Conservation (phyloP, 1,139 yeast genomes). For the Kazachstania sp. region DNA sequence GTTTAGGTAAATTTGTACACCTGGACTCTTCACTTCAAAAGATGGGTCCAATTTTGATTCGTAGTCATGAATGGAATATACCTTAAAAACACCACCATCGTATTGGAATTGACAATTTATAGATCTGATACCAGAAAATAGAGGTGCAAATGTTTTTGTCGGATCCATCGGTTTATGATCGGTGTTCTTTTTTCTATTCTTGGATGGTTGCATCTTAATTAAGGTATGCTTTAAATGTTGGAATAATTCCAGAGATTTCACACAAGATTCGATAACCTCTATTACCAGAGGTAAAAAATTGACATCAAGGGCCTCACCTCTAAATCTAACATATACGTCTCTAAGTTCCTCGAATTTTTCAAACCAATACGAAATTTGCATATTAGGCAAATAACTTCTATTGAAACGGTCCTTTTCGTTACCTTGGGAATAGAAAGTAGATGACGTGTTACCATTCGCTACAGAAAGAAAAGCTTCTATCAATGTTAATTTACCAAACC, state of each 20-base stretch:
- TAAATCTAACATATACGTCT: slow-evolving; percentile 39
- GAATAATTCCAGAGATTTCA: slow-evolving; percentile 39
- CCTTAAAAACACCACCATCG: slow-evolving; percentile 59
- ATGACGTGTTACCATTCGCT: slow-evolving; percentile 51
- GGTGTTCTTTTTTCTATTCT: slow-evolving; percentile 2
- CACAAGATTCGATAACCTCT: slow-evolving; percentile 38
- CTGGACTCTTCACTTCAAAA: slow-evolving; percentile 66
- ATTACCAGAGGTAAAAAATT: slow-evolving; percentile 49
- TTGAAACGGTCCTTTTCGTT: slow-evolving; percentile 43
- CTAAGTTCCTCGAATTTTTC: slow-evolving; percentile 31
- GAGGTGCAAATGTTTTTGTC: slow-evolving; percentile 22
- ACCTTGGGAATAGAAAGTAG: slow-evolving; percentile 43
- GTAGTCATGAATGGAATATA: slow-evolving; percentile 37
- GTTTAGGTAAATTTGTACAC: slow-evolving; percentile 49
- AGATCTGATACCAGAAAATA: slow-evolving; percentile 33
- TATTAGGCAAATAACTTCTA: slow-evolving; percentile 58
- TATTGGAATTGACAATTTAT: slow-evolving; percentile 48
- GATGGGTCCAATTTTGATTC: slow-evolving; percentile 45
- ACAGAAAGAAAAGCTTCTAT: slow-evolving; percentile 57
- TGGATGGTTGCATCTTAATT: slow-evolving; percentile 6
- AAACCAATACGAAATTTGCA: slow-evolving; percentile 51
- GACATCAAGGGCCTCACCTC: slow-evolving; percentile 64
- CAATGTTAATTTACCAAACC: slow-evolving; percentile 57
- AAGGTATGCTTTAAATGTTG: slow-evolving; percentile 32
- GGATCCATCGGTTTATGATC: slow-evolving; percentile 6